Evolutionary conservation across 225 moss, liverwort and hornwort genomes (phyloP).

Genomic region (Physcomitrellopsis africana): DNA sequence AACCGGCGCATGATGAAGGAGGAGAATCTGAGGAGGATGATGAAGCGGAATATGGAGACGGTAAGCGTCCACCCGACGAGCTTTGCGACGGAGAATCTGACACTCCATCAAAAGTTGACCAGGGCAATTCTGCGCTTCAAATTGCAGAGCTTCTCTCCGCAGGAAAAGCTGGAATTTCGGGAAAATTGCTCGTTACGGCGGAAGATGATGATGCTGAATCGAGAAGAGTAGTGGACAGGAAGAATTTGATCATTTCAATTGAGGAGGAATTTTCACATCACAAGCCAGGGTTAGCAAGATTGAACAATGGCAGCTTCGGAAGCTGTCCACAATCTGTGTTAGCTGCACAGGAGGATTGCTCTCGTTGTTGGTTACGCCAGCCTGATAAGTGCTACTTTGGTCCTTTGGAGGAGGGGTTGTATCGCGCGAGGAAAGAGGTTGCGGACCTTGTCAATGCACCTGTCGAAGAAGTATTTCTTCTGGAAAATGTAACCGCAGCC

Average conservation of each 20-base stretch:
- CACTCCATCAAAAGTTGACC: constrained; percentile 44
- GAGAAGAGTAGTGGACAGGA: constrained; percentile 14
- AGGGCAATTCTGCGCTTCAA: constrained; percentile 53
- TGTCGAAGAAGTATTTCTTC: constrained; percentile 66
- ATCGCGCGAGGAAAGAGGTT: constrained; percentile 53
- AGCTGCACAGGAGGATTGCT: constrained; percentile 57
- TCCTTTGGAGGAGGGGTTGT: constrained; percentile 50
- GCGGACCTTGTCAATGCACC: constrained; percentile 64
- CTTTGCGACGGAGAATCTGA: constrained; percentile 55
- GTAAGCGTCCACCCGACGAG: constrained; percentile 41
- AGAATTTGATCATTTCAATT: neutral
- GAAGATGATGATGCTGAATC: constrained; percentile 47
- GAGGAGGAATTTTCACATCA: constrained; percentile 69
- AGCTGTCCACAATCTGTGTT: constrained; percentile 73
- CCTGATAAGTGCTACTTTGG: constrained; percentile 79
- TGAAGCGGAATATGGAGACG: constrained; percentile 51
- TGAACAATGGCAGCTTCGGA: constrained; percentile 92
- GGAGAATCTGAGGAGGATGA: constrained; percentile 49
- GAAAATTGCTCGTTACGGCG: constrained; percentile 48
- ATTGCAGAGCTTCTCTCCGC: constrained; percentile 38
- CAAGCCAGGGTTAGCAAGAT: constrained; percentile 57
- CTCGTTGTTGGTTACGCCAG: constrained; percentile 65
- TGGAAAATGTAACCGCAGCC: constrained; percentile 83
- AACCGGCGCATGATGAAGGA: constrained; percentile 38
- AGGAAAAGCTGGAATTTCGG: constrained; percentile 48